phyloP scores from a whole-genome alignment of 2,329 filamentous ascomycete species.

The Penicillium occitanis region DNA sequence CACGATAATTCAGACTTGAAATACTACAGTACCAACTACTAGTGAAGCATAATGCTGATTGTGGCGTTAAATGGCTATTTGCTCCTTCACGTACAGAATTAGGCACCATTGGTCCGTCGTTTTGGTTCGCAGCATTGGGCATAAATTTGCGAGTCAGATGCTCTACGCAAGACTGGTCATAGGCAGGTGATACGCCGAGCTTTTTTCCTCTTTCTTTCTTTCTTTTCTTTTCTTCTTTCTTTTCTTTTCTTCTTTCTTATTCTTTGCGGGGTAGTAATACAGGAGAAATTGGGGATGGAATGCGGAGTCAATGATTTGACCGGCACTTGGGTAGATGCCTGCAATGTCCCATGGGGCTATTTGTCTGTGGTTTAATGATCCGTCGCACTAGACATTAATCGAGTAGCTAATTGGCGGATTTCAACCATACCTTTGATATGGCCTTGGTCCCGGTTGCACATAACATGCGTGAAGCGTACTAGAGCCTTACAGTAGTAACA shows the following conservation, averaged over 20 bases:
- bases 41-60: neutral
- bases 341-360: neutral
- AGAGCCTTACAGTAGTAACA: neutral
- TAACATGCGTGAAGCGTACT: neutral
- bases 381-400: neutral
- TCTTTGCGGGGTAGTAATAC: neutral
- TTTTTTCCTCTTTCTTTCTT: neutral
- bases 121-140: neutral
- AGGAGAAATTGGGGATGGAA: neutral
- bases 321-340: constrained; percentile 5
- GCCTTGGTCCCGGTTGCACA: neutral
- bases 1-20: neutral
- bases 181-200: neutral
- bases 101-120: neutral
- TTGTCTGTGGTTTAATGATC: constrained; percentile 4
- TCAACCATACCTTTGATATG: neutral
- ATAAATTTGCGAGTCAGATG: neutral
- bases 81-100: neutral
- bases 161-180: neutral
- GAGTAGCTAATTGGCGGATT: neutral
- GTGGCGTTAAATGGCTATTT: neutral
- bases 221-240: too few species aligned
- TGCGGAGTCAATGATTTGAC: neutral
- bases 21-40: constrained; percentile 11
- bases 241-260: neutral